Evolutionary conservation across 1,139 yeast species (phyloP), one percentile per base, ranked within the genome.

Genomic region (Yamadazyma triangularis): DNA sequence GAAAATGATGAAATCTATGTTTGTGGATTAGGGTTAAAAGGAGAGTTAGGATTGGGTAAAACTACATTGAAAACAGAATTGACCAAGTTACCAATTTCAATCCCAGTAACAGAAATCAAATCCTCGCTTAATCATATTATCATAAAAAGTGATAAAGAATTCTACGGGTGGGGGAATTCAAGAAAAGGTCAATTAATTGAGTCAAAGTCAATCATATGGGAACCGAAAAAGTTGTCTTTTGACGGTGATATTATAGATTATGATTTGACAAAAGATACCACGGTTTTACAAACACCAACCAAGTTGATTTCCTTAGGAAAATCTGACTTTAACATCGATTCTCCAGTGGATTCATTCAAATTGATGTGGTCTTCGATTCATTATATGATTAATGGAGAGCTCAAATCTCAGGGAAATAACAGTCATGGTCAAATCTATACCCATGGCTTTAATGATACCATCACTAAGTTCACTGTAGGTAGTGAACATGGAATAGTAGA

Each of bases 301-400:
- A 28, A 26, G 6, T 9, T 48, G 1, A 30, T 30, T 8, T 29
- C 43, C 13, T 44, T 36, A 35, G 63, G 61, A 1, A 46, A 42
- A 22, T 30, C 27, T 3, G 32, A 29, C 8, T 13, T 29, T 15
- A 23, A 25, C 25, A 7, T 30, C 18, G 14, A 18, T 8, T 30
- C 18, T 4, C 24, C 26, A 14, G 28, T 39, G 4, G 21, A 22
- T 3, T 24, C 21, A 2, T 42, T 76, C 23, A 56, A 60, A 27
- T 48, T 80, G 5, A 89, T 91, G 82, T 89, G 97, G 97, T 75
- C 95, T 0, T 81, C 94, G 0, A 41, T 80, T 0, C 95, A 84
- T 56, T 42, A 73, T 3, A 41, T 61, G 15, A 36, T 38, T 10
- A 34, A 38, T 1, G 29, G 31, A 3, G 32, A 34, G 1, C 49